A percentile compares a stretch with the other conserved stretches of the same genome.
phyloP scores from a whole-genome alignment of 2,329 filamentous ascomycete genomes.

The Botrytis fragariae region DNA sequence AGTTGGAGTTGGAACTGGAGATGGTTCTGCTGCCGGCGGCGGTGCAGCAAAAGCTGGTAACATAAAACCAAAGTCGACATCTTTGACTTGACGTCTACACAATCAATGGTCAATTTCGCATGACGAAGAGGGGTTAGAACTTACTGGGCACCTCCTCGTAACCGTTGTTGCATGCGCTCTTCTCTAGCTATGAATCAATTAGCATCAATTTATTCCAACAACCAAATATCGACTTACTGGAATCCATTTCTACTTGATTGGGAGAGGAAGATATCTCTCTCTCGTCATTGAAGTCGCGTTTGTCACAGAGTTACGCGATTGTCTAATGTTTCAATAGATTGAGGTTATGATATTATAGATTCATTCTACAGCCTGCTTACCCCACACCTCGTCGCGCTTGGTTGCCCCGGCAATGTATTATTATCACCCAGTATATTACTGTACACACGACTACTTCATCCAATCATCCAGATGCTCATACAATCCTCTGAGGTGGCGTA shows the following conservation, averaged over 20 bases:
- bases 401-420: conserved; percentile 1
- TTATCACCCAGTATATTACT: not conserved
- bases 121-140: conserved; percentile 30
- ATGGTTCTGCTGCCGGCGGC: conserved; percentile 19
- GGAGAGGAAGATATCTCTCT: not conserved
- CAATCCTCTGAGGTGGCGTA: not conserved
- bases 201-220: not conserved
- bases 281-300: conserved; percentile 18
- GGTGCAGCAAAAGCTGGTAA: conserved; percentile 41
- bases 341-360: not conserved
- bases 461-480: not conserved
- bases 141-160: conserved; percentile 64
- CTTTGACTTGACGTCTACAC: conserved; percentile 51
- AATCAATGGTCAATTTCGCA: conserved; percentile 42
- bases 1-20: conserved; percentile 14
- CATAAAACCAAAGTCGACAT: conserved; percentile 58
- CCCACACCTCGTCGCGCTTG: not conserved
- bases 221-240: not conserved
- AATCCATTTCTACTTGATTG: conserved; percentile 16
- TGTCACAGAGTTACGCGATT: not conserved
- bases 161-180: conserved; percentile 62
- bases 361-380: not conserved
- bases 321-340: not conserved
- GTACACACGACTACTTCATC: not conserved
- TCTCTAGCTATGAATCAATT: conserved; percentile 47